A percentile compares a stretch with the other conserved stretches of the same genome.
Evolutionary conservation across 2,329 filamentous ascomycete species (phyloP).

Genomic region (Venturia oleaginea): DNA sequence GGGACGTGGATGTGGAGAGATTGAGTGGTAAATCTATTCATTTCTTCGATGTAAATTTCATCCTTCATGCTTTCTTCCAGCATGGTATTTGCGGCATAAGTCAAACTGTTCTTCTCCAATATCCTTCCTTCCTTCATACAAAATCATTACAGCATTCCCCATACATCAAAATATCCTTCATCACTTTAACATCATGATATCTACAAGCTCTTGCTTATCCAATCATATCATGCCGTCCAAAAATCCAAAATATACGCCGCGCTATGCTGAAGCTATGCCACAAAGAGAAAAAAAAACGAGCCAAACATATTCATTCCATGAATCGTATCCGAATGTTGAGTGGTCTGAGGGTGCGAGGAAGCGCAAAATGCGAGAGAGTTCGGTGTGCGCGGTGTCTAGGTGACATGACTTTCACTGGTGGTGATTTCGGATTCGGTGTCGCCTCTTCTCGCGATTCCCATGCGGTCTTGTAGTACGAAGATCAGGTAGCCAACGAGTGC

Average conservation of each 20-base stretch:
- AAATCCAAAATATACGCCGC: background rate
- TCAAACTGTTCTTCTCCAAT: background rate
- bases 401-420: constrained; percentile 9
- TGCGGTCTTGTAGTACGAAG: constrained; percentile 39
- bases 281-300: background rate
- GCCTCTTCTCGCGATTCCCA: constrained; percentile 24
- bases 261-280: background rate
- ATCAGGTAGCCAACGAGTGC: constrained; percentile 40
- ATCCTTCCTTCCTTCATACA: background rate
- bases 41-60: background rate
- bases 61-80: background rate
- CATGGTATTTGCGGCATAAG: background rate
- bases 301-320: background rate
- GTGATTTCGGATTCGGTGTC: constrained; percentile 13
- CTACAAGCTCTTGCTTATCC: background rate
- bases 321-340: background rate
- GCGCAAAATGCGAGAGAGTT: background rate
- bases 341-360: background rate
- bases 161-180: background rate
- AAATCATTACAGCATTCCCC: background rate
- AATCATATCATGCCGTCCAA: background rate
- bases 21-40: background rate
- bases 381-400: background rate
- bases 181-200: background rate
- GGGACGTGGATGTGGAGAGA: no score